phyloP scores from a whole-genome alignment of 208 protist species.

The Trypanosoma vivax region DNA sequence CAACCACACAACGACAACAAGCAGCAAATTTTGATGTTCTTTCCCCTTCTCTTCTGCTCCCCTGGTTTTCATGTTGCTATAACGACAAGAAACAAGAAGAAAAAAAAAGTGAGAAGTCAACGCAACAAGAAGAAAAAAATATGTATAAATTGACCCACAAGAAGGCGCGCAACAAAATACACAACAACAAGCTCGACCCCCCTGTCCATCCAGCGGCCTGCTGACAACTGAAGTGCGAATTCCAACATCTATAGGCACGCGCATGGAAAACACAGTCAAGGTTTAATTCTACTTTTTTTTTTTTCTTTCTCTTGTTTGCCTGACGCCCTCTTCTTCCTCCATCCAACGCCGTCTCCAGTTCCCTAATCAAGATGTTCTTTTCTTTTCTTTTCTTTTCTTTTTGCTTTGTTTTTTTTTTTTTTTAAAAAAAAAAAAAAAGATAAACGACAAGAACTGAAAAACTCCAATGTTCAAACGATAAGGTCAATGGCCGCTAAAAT shows the following conservation, averaged over 20 bases:
- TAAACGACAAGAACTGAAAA: not conserved
- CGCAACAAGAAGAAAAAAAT: slow-evolving; percentile 1
- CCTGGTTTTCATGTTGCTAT: not conserved
- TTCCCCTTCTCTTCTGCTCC: not conserved
- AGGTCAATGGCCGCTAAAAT: no score
- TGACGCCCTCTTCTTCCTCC: not conserved
- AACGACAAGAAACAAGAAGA: slow-evolving; percentile 7
- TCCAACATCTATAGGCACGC: no score
- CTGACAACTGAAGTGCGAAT: no score
- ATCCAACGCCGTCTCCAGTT: not conserved
- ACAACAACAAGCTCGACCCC: no score
- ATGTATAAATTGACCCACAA: not conserved
- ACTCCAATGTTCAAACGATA: no score
- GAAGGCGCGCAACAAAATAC: no score
- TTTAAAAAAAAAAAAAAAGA: slow-evolving; percentile 3
- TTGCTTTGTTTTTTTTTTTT: not conserved
- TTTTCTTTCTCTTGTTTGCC: not conserved
- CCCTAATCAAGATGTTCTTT: no score
- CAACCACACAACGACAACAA: no score
- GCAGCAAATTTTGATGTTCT: not conserved
- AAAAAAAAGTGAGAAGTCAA: slow-evolving; percentile 6
- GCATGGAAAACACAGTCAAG: no score
- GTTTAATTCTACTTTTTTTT: not conserved
- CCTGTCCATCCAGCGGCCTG: no score
- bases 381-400: no score